A percentile compares a stretch with the other conserved stretches of the same genome.
Evolutionary conservation across 176 grass and related monocot genomes (phyloP).

Genomic region (Rhipidocladum racemiflorum): DNA sequence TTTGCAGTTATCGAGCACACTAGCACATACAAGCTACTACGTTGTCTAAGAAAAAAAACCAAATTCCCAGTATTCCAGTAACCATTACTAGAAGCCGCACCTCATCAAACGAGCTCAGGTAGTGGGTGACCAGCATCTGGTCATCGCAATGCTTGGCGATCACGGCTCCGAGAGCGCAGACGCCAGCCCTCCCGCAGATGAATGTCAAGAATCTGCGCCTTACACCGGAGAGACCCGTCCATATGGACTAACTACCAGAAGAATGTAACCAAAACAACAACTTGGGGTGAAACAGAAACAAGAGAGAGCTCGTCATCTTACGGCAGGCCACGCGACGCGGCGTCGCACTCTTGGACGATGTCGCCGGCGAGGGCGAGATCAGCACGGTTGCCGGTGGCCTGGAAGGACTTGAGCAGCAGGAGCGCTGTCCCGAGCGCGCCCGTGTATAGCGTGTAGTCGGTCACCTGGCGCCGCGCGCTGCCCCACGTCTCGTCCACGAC

Average conservation of each 20-base stretch:
- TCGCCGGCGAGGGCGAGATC: slow-evolving; percentile 56
- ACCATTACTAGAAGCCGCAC: slow-evolving; percentile 19
- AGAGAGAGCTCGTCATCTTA: slow-evolving; percentile 27
- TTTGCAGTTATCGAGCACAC: background rate
- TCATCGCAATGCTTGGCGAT: slow-evolving; percentile 53
- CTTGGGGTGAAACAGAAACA: background rate
- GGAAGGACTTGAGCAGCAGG: slow-evolving; percentile 81
- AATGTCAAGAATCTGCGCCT: slow-evolving; percentile 83
- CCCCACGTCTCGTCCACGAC: slow-evolving; percentile 79
- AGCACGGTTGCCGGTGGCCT: slow-evolving; percentile 47
- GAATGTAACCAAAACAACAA: background rate
- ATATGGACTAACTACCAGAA: slow-evolving; percentile 16
- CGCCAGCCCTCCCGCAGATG: slow-evolving; percentile 76
- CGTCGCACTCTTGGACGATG: slow-evolving; percentile 62
- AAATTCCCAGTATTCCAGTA: background rate
- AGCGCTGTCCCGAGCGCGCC: slow-evolving; percentile 77
- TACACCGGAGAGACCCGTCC: slow-evolving; percentile 18
- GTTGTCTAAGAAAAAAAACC: background rate
- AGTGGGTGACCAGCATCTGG: slow-evolving; percentile 45
- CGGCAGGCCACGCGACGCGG: slow-evolving; percentile 62
- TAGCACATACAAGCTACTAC: background rate
- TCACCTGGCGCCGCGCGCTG: slow-evolving; percentile 33
- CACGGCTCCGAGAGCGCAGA: slow-evolving; percentile 78
- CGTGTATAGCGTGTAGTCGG: slow-evolving; percentile 83
- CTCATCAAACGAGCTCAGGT: slow-evolving; percentile 75